phyloP scores from a whole-genome alignment of 2,329 filamentous ascomycete genomes.

The Paecilomyces sp. region DNA sequence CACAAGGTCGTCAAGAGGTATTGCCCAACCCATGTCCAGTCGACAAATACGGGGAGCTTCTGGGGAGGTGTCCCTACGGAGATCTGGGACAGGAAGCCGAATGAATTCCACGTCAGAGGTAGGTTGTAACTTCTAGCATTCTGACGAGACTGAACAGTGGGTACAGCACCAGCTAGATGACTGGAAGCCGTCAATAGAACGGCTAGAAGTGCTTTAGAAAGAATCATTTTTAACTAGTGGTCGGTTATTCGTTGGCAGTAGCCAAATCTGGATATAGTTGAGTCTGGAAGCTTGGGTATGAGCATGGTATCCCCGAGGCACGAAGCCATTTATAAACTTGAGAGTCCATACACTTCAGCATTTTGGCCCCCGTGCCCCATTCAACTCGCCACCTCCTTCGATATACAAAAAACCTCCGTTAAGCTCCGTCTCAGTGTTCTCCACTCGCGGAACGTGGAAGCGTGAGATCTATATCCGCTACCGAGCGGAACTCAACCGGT shows the following conservation, averaged over 20 bases:
- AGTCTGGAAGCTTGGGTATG: background rate
- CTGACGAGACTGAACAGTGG: background rate
- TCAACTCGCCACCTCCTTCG: background rate
- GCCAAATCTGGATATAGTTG: background rate
- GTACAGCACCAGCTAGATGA: background rate
- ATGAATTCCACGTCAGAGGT: conserved; percentile 6
- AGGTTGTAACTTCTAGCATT: conserved; percentile 1
- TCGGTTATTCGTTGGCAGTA: background rate
- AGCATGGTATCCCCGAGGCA: background rate
- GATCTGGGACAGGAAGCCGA: conserved; percentile 7
- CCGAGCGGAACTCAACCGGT: background rate
- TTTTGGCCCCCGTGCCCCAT: background rate
- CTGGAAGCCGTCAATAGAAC: background rate
- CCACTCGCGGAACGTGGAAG: background rate
- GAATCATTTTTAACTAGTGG: background rate
- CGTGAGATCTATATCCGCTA: background rate
- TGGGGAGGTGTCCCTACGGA: conserved; percentile 8
- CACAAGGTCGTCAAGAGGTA: conserved; percentile 5
- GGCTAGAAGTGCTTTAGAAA: background rate
- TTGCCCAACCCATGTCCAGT: conserved; percentile 11
- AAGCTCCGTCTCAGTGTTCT: background rate
- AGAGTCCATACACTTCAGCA: background rate
- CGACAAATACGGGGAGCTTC: conserved; percentile 5
- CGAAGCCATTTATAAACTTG: background rate
- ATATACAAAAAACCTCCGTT: background rate